A percentile compares a stretch with the other conserved stretches of the same genome.
Evolutionary conservation across 148 eudicot genomes (phyloP).

Genomic region (Chenopodium album): DNA sequence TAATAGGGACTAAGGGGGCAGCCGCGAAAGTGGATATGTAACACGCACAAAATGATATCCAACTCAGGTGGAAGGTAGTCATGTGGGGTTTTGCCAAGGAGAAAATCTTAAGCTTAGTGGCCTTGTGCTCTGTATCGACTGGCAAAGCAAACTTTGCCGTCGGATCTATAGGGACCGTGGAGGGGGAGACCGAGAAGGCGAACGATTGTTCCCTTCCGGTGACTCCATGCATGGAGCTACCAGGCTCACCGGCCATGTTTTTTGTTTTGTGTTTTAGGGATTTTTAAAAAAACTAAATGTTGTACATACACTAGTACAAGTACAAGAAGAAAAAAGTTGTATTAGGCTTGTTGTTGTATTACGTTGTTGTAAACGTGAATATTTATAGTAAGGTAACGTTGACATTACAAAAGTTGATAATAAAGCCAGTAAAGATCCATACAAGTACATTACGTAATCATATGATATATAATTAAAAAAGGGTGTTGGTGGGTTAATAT

Average conservation of each 20-base stretch:
- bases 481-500: constrained; percentile 2
- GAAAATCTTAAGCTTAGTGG: constrained; percentile 35
- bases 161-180: constrained; percentile 23
- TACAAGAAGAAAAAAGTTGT: not conserved
- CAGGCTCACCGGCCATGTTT: constrained; percentile 33
- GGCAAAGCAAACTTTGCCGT: constrained; percentile 39
- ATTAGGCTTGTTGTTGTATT: constrained; percentile 11
- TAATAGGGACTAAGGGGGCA: constrained; percentile 44
- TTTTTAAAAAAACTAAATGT: not conserved
- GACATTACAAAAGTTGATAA: constrained; percentile 21
- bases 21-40: constrained; percentile 48
- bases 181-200: constrained; percentile 33
- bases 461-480: not conserved
- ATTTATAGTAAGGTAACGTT: constrained; percentile 23
- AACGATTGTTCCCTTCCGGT: constrained; percentile 37
- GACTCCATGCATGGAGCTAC: constrained; percentile 52
- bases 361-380: not conserved
- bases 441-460: constrained; percentile 12
- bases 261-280: not conserved
- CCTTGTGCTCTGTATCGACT: constrained; percentile 45
- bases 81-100: constrained; percentile 40
- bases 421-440: constrained; percentile 3
- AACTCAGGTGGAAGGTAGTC: constrained; percentile 41
- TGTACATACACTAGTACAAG: not conserved
- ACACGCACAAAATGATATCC: constrained; percentile 44